phyloP scores from a whole-genome alignment of 257 asterid genomes.

The Handroanthus guayacan region DNA sequence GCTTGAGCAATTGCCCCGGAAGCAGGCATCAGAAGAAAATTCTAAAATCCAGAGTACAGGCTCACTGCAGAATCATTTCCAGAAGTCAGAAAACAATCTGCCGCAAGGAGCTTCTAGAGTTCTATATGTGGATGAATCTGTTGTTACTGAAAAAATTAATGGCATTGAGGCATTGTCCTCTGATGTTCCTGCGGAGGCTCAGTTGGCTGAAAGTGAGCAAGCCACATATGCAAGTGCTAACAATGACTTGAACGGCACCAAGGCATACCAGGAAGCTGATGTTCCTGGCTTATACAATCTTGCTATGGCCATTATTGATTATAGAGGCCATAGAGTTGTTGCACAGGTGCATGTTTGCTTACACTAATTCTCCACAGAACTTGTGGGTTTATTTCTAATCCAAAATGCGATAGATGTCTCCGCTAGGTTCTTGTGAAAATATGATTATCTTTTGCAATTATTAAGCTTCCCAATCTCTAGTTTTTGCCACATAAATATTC shows the following conservation, averaged over 20 bases:
- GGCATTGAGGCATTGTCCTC: conserved; percentile 43
- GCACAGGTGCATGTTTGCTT: conserved; percentile 76
- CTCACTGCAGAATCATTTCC: conserved; percentile 40
- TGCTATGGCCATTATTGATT: conserved; percentile 96
- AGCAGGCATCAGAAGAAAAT: conserved; percentile 53
- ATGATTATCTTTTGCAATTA: not conserved
- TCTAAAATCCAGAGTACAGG: conserved; percentile 51
- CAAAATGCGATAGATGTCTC: conserved; percentile 5
- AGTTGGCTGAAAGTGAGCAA: conserved; percentile 95
- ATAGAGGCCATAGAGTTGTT: conserved; percentile 95
- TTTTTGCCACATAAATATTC: conserved; percentile 26
- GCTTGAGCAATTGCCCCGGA: conserved; percentile 66
- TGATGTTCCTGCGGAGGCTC: conserved; percentile 66
- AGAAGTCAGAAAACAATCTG: conserved; percentile 45
- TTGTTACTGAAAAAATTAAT: conserved; percentile 47
- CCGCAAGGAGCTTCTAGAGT: conserved; percentile 40
- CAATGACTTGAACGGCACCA: conserved; percentile 96
- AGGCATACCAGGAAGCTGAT: conserved; percentile 97
- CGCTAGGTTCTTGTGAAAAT: conserved; percentile 22
- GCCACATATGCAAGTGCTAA: conserved; percentile 98
- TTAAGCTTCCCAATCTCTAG: not conserved
- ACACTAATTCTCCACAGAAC: conserved; percentile 8
- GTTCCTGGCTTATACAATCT: conserved; percentile 90
- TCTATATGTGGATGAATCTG: conserved; percentile 46
- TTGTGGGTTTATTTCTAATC: conserved; percentile 24